Evolutionary conservation across 345 rosid species (phyloP).

Genomic region (Hibiscus trionum): DNA sequence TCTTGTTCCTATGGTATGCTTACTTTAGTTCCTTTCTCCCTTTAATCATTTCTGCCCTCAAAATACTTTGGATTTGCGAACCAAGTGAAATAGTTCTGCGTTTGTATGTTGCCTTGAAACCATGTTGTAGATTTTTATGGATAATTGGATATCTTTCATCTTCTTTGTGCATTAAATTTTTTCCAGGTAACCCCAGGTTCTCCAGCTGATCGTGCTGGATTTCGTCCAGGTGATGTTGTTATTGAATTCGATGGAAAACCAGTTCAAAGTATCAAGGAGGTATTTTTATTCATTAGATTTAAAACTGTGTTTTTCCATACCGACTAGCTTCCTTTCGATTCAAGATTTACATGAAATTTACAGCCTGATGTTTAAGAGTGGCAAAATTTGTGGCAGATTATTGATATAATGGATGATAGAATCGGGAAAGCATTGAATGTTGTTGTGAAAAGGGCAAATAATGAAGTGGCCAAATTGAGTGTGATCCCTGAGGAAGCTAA

Average conservation of each 20-base stretch:
- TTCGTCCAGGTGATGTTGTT: conserved; percentile 78
- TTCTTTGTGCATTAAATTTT: not conserved
- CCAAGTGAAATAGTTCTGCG: not conserved
- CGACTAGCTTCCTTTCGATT: not conserved
- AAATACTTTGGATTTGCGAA: not conserved
- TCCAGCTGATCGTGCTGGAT: conserved; percentile 81
- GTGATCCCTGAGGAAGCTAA: conserved; percentile 79
- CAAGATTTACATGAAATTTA: not conserved
- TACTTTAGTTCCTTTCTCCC: not conserved
- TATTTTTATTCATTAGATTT: conserved; percentile 5
- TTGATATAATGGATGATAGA: conserved; percentile 60
- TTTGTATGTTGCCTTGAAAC: not conserved
- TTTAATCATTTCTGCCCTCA: not conserved
- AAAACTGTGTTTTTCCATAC: not conserved
- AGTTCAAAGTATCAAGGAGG: conserved; percentile 73
- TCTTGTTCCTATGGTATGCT: conserved; percentile 65
- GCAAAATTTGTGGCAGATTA: conserved; percentile 37
- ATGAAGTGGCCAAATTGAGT: conserved; percentile 30
- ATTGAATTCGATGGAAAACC: conserved; percentile 66
- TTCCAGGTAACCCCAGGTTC: conserved; percentile 85
- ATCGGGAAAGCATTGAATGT: conserved; percentile 51
- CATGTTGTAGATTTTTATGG: not conserved
- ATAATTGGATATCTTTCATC: not conserved
- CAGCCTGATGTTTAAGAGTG: not conserved
- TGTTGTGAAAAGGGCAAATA: conserved; percentile 54